Percentiles rank a stretch among this genome's conserved stretches.
phyloP scores from a whole-genome alignment of 2,329 filamentous ascomycete species.

The Nigrospora osmanthi region DNA sequence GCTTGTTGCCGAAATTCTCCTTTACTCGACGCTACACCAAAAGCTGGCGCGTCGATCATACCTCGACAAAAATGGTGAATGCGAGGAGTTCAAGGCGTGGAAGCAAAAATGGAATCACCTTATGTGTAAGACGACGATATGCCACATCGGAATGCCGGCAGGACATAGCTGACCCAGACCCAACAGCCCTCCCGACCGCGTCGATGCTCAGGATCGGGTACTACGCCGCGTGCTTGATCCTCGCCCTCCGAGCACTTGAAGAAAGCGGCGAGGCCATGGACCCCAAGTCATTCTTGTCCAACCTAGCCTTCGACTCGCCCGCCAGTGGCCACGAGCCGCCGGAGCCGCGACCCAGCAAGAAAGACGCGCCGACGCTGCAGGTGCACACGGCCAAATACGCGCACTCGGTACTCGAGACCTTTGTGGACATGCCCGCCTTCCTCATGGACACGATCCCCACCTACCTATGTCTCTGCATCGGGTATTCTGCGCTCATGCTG shows the following conservation, averaged over 20 bases:
- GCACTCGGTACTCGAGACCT: conserved; percentile 19
- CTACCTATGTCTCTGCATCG: conserved; percentile 20
- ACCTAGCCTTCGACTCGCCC: conserved; percentile 4
- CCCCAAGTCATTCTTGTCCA: conserved; percentile 17
- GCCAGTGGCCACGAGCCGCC: conserved; percentile 5
- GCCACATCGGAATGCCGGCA: background rate
- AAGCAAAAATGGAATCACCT: conserved; percentile 26
- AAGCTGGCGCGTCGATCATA: conserved; percentile 22
- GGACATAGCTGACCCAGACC: background rate
- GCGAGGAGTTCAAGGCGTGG: conserved; percentile 23
- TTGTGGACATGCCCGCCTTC: conserved; percentile 21
- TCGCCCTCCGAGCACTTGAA: conserved; percentile 19
- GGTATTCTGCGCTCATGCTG: conserved; percentile 23
- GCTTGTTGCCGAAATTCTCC: conserved; percentile 28
- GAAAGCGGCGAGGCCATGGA: conserved; percentile 20
- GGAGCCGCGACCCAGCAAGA: conserved; percentile 3
- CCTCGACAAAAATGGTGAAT: conserved; percentile 20
- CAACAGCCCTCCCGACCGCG: conserved; percentile 21
- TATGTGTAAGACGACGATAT: conserved; percentile 14
- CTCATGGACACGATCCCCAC: conserved; percentile 20
- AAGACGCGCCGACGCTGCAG: conserved; percentile 11
- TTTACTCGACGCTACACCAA: conserved; percentile 27
- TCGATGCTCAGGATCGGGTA: conserved; percentile 24
- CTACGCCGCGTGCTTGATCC: conserved; percentile 23
- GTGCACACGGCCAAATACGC: conserved; percentile 19